These are phyloP conservation scores for Puccinia sorghi DNA, from an alignment of 1,284 basidiomycete genomes.

Conservation along the genomic window DNA sequence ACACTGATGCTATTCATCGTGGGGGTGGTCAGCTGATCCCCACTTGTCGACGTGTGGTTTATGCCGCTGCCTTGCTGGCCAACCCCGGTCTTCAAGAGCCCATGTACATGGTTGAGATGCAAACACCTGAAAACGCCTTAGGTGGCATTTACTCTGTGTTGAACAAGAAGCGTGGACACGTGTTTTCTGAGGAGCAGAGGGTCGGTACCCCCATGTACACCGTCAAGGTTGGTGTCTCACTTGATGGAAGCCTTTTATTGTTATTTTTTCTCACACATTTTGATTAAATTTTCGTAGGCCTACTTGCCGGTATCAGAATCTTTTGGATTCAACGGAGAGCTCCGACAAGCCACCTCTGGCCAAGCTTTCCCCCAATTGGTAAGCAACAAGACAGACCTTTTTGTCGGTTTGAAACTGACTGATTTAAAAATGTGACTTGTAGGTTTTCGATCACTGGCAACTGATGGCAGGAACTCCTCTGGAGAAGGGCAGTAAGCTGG, in stretches of 20 bases:
- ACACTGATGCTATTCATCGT: conserved; percentile 99
- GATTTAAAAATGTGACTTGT: conserved; percentile 17
- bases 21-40: conserved; percentile 99
- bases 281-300: conserved; percentile 60
- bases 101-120: conserved; percentile 96
- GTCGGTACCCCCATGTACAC: conserved; percentile 99
- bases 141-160: conserved; percentile 93
- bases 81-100: conserved; percentile 93
- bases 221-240: conserved; percentile 67
- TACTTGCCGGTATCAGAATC: conserved; percentile 96
- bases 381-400: conserved; percentile 60
- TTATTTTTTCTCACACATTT: neutral
- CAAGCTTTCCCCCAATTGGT: conserved; percentile 98
- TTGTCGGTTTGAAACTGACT: conserved; percentile 61
- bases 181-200: conserved; percentile 96
- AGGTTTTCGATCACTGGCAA: conserved; percentile 58
- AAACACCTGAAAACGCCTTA: conserved; percentile 95
- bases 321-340: conserved; percentile 97
- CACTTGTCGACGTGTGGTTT: conserved; percentile 90
- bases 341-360: conserved; percentile 87
- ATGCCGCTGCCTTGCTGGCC: conserved; percentile 91
- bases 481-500: conserved; percentile 77
- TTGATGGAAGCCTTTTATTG: neutral
- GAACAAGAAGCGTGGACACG: conserved; percentile 98
- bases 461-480: conserved; percentile 42